Conservation (phyloP, 2,329 filamentous ascomycete genomes). For the Rhexocercosporidium sp. region DNA sequence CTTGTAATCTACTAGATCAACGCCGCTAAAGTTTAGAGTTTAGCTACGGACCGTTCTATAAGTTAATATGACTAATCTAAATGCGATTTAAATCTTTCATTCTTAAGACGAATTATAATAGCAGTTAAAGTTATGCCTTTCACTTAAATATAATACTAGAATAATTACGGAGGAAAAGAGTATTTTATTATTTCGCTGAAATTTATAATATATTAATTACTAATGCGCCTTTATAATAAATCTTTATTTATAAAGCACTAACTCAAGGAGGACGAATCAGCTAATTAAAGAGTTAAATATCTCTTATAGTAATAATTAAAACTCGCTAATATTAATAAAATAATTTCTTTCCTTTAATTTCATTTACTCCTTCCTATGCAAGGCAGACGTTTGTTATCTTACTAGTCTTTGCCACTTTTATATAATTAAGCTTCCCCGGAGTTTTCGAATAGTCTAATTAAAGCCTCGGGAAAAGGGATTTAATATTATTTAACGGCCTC, state of each 20-base stretch:
- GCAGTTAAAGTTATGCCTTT: background rate
- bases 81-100: background rate
- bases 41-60: background rate
- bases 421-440: background rate
- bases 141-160: background rate
- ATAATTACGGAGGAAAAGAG: background rate
- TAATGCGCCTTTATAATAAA: background rate
- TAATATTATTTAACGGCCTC: background rate
- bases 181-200: background rate
- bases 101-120: background rate
- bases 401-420: background rate
- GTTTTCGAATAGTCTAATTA: background rate
- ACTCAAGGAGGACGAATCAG: background rate
- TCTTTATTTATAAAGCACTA: background rate
- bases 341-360: background rate
- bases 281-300: background rate
- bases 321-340: background rate
- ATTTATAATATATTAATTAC: background rate
- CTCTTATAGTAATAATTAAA: background rate
- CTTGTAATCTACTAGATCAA: background rate
- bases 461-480: background rate
- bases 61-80: background rate
- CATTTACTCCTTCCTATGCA: background rate
- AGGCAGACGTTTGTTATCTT: background rate
- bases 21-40: background rate